phyloP scores from a whole-genome alignment of 1,139 yeast genomes.

The Chernovozyma aurita region DNA sequence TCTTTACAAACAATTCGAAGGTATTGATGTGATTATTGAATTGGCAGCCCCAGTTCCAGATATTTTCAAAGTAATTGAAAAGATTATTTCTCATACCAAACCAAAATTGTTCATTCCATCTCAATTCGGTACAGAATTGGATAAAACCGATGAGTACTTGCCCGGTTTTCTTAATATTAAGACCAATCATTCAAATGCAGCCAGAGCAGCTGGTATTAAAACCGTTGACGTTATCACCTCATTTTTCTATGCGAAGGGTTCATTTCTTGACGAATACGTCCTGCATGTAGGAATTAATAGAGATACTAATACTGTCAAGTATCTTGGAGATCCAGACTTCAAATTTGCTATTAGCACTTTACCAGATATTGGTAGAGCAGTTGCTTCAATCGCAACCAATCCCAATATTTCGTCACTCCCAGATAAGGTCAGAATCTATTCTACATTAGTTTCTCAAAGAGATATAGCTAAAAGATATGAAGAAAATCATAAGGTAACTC shows the following conservation, averaged over 20 bases:
- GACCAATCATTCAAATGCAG: slow-evolving; percentile 30
- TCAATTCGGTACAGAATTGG: slow-evolving; percentile 52
- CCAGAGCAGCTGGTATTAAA: slow-evolving; percentile 46
- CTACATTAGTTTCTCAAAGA: slow-evolving; percentile 35
- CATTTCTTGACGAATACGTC: slow-evolving; percentile 29
- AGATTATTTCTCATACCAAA: slow-evolving; percentile 34
- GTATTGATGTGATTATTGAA: slow-evolving; percentile 50
- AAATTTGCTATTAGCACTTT: slow-evolving; percentile 23
- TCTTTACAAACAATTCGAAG: slow-evolving; percentile 33
- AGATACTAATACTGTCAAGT: slow-evolving; percentile 28
- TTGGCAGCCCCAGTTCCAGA: slow-evolving; percentile 28
- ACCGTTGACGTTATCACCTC: slow-evolving; percentile 45
- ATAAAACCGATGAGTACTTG: slow-evolving; percentile 17
- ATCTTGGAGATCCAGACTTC: slow-evolving; percentile 39
- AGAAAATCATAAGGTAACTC: slow-evolving; percentile 29
- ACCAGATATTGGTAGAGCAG: slow-evolving; percentile 44
- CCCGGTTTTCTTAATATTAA: slow-evolving; percentile 38
- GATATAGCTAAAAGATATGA: slow-evolving; percentile 41
- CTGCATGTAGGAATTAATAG: slow-evolving; percentile 37
- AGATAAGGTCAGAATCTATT: slow-evolving; percentile 38
- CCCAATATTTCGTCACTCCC: slow-evolving; percentile 38
- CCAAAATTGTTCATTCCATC: slow-evolving; percentile 59
- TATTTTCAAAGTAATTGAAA: slow-evolving; percentile 21
- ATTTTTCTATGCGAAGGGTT: slow-evolving; percentile 40
- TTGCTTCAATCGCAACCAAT: slow-evolving; percentile 36